Conservation (phyloP, 352 stramenopile species). For the Phytophthora ohioensis region DNA sequence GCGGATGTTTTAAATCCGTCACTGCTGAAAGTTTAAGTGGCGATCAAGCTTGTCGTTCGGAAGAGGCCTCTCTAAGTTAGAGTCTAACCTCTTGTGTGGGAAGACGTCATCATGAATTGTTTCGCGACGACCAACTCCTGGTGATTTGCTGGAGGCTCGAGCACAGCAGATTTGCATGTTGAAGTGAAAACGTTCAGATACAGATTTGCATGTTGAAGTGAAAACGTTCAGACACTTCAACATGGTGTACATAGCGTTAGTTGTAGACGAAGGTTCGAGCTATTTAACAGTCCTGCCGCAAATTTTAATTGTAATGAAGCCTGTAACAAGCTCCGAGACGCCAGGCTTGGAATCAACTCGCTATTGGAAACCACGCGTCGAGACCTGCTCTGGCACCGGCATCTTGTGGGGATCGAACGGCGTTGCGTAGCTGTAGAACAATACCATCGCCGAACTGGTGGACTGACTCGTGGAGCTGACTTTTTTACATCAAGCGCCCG, state of each 20-base stretch:
- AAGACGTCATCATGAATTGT: neutral
- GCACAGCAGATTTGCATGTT: neutral
- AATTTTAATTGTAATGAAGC: slow-evolving; percentile 20
- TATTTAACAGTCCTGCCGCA: slow-evolving; percentile 12
- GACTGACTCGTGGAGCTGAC: slow-evolving; percentile 2
- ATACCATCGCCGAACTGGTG: neutral
- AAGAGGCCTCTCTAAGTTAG: too few species aligned
- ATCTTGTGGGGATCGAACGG: slow-evolving; percentile 17
- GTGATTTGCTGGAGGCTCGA: neutral
- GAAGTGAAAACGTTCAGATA: too few species aligned
- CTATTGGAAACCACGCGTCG: slow-evolving; percentile 23
- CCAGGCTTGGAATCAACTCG: slow-evolving; percentile 25
- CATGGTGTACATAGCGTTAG: neutral
- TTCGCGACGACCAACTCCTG: neutral
- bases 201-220: slow-evolving; percentile 8
- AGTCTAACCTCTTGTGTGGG: too few species aligned
- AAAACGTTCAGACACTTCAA: slow-evolving; percentile 1
- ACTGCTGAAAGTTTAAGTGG: too few species aligned
- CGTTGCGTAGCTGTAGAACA: too few species aligned
- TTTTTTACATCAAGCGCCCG: slow-evolving; percentile 11
- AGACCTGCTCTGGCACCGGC: slow-evolving; percentile 16
- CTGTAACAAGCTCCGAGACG: neutral
- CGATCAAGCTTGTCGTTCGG: too few species aligned
- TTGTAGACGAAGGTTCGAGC: neutral
- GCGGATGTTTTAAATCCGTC: too few species aligned